A percentile compares a stretch with the other conserved stretches of the same genome.
Evolutionary conservation across 2,329 filamentous ascomycete genomes (phyloP).

Genomic region (Colletotrichum sp.): DNA sequence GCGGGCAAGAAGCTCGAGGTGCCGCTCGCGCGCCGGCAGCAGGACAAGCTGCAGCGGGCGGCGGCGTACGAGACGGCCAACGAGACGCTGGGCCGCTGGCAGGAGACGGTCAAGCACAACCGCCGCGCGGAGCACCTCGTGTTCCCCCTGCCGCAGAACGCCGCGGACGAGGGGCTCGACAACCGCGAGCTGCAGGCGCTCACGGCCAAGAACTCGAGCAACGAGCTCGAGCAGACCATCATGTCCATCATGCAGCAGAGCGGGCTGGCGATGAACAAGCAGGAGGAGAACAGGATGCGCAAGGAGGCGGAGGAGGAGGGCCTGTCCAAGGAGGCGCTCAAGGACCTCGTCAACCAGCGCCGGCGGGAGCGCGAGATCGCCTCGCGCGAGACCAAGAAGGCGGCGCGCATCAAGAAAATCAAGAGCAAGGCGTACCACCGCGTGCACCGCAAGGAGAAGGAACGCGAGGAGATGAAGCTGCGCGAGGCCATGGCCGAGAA

Average conservation of each 20-base stretch:
- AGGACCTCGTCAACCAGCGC: constrained; percentile 74
- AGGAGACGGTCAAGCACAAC: constrained; percentile 93
- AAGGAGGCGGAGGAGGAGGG: constrained; percentile 73
- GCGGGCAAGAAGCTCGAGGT: constrained; percentile 75
- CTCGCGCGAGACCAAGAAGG: constrained; percentile 86
- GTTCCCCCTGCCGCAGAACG: constrained; percentile 82
- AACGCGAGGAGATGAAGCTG: constrained; percentile 58
- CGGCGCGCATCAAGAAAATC: constrained; percentile 97
- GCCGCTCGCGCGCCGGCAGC: constrained; percentile 83
- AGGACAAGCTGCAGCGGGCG: constrained; percentile 81
- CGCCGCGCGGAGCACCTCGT: constrained; percentile 87
- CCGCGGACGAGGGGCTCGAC: constrained; percentile 63
- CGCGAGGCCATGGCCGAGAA: constrained; percentile 59
- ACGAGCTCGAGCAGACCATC: constrained; percentile 85
- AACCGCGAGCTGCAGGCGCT: constrained; percentile 70
- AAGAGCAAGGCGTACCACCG: constrained; percentile 96
- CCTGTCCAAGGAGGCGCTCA: constrained; percentile 74
- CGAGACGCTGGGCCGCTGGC: constrained; percentile 88
- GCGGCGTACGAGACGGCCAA: constrained; percentile 92
- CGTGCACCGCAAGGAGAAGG: constrained; percentile 80
- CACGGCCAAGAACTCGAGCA: constrained; percentile 66
- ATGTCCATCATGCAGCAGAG: constrained; percentile 90
- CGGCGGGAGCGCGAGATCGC: constrained; percentile 83
- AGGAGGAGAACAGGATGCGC: constrained; percentile 53
- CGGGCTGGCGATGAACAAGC: constrained; percentile 65